Evolutionary conservation across 2,329 filamentous ascomycete species (phyloP), one percentile per base, ranked within the genome.

Genomic region (Cytospora paraplurivora): DNA sequence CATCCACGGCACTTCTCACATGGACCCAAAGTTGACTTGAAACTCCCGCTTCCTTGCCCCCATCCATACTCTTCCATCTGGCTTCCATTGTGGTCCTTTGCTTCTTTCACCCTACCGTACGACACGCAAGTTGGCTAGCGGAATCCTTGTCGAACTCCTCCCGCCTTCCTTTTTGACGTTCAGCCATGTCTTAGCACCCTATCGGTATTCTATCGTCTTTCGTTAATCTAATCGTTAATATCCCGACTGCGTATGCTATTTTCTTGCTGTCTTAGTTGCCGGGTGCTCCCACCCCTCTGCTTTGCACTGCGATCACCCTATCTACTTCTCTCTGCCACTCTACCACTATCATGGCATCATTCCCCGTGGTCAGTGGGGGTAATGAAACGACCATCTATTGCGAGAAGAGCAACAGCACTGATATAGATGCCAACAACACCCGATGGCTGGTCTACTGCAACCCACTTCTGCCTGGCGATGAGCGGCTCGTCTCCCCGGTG

Each of bases 391-490:
- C 27, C 27, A 27, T 27, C 27, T 27, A 27, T 27, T 27, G 27
- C 27, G 27, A 27, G 27, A 27, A 27, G 27, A 27, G 27, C 27
- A 27, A 27, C 27, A 27, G 27, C 27, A 27, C 27, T 27, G 27
- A 66, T 21, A 68, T 62, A 17, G 73, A 71, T 63, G 62, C 50
- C 13, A 60, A 67, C 7, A 57, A 56, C 10, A 59, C 56, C 1
- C 37, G 62, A 4, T 66, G 68, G 17, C 63, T 68, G 53, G 66
- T 76, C 7, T 75, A 74, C 65, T 72, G 71, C 67, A 76, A 76
- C 63, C 68, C 59, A 15, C 59, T 71, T 13, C 53, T 75, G 3
- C 58, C 70, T 1, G 56, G 63, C 7, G 59, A 68, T 8, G 57
- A 66, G 15, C 68, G 71, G 49, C 66, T 74, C 32, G 56, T 64